phyloP scores from a whole-genome alignment of 768 basidiomycete species.

The Pisolithus sp. region DNA sequence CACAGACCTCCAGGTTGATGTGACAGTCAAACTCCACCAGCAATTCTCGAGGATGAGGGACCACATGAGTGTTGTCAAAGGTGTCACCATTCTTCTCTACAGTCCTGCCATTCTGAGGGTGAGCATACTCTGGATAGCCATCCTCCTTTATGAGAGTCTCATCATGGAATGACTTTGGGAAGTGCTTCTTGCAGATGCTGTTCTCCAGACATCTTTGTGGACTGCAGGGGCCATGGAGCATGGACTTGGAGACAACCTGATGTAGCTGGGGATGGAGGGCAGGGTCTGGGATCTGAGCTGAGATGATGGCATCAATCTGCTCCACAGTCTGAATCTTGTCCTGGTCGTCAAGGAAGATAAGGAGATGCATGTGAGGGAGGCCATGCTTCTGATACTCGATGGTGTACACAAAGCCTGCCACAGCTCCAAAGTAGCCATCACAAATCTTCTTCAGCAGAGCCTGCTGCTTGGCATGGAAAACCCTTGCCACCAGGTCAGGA shows the following conservation, averaged over 20 bases:
- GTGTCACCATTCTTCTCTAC: slow-evolving; percentile 13
- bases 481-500: slow-evolving; percentile 41
- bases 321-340: slow-evolving; percentile 30
- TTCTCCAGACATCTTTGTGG: slow-evolving; percentile 33
- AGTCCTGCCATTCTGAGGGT: slow-evolving; percentile 29
- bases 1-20: slow-evolving; percentile 41
- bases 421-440: slow-evolving; percentile 35
- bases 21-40: slow-evolving; percentile 35
- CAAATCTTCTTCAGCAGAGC: slow-evolving; percentile 32
- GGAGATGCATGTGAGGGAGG: slow-evolving; percentile 48
- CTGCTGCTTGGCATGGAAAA: slow-evolving; percentile 40
- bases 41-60: slow-evolving; percentile 34
- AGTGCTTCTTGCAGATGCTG: slow-evolving; percentile 35
- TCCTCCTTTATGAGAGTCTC: slow-evolving; percentile 31
- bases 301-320: slow-evolving; percentile 36
- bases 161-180: slow-evolving; percentile 33
- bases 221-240: slow-evolving; percentile 41
- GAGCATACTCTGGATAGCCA: slow-evolving; percentile 35
- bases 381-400: slow-evolving; percentile 57
- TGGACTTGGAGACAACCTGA: slow-evolving; percentile 30
- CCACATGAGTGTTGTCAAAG: slow-evolving; percentile 37
- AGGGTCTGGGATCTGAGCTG: slow-evolving; percentile 38
- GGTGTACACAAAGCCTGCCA: slow-evolving; percentile 40
- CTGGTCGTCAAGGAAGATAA: slow-evolving; percentile 34
- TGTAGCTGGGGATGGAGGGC: slow-evolving; percentile 33